Evolutionary conservation across 2,329 filamentous ascomycete genomes (phyloP).

Genomic region (Aureobasidium mangrovei): DNA sequence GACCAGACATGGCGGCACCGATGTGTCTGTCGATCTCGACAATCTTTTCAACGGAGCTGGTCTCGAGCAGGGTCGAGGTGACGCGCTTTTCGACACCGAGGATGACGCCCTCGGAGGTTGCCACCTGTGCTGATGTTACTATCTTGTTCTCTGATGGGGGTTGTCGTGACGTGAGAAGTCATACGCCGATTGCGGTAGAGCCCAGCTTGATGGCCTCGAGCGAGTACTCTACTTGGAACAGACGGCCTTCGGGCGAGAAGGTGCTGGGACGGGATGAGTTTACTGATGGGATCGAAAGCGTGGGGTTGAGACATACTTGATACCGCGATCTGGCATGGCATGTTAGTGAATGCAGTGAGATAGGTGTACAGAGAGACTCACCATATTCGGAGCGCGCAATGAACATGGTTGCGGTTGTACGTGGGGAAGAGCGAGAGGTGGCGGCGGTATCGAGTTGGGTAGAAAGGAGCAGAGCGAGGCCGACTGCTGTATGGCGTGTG

Average conservation of each 20-base stretch:
- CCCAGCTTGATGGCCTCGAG: constrained; percentile 99
- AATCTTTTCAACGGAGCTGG: constrained; percentile 97
- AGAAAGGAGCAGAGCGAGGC: neutral
- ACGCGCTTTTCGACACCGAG: constrained; percentile 98
- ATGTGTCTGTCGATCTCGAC: constrained; percentile 99
- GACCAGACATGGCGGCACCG: constrained; percentile 94
- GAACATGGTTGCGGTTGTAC: constrained; percentile 71
- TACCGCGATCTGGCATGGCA: constrained; percentile 68
- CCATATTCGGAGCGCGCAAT: constrained; percentile 99
- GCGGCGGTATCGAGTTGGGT: neutral
- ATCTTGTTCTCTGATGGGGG: neutral
- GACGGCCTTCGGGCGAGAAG: constrained; percentile 98
- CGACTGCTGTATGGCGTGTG: neutral
- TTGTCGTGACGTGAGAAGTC: constrained; percentile 20
- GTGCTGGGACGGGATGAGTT: constrained; percentile 52
- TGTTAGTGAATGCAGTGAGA: constrained; percentile 17
- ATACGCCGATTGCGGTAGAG: constrained; percentile 89
- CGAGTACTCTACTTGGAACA: constrained; percentile 99
- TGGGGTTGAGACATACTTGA: constrained; percentile 66
- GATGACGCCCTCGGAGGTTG: constrained; percentile 89
- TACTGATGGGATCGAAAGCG: constrained; percentile 30
- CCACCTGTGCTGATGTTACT: constrained; percentile 46
- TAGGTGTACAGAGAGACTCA: constrained; percentile 40
- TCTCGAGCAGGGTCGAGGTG: constrained; percentile 93
- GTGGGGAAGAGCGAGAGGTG: constrained; percentile 7